A percentile compares a stretch with the other conserved stretches of the same genome.
phyloP scores from a whole-genome alignment of 495 filamentous ascomycete species.

The Trichoderma reesei region DNA sequence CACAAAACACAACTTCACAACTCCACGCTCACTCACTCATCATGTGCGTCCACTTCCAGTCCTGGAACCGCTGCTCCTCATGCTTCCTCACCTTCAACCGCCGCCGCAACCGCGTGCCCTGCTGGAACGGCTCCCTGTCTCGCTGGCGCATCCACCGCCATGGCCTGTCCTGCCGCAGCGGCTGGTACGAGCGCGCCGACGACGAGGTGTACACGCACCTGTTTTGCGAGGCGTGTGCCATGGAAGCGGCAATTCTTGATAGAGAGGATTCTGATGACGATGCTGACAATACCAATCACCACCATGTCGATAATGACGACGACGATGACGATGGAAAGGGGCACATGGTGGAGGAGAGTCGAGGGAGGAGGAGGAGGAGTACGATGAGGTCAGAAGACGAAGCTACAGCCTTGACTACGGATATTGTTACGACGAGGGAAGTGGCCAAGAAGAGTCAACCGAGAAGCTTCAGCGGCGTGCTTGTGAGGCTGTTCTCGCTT shows the following conservation, averaged over 20 bases:
- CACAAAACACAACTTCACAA: background rate
- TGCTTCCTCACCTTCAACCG: slow-evolving; percentile 6
- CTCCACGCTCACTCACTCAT: background rate
- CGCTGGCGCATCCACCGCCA: slow-evolving; percentile 6
- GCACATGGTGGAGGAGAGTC: background rate
- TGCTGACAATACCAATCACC: too few relatives aligned
- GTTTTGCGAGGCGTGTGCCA: background rate
- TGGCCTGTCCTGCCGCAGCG: background rate
- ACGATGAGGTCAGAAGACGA: background rate
- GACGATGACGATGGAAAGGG: background rate
- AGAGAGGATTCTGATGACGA: too few relatives aligned
- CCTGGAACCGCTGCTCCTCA: slow-evolving; percentile 8
- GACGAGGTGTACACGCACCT: background rate
- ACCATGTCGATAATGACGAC: background rate
- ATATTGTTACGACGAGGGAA: too few relatives aligned
- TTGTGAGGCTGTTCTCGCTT: background rate
- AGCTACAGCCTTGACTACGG: background rate
- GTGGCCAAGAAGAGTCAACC: too few relatives aligned
- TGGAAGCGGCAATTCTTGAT: background rate
- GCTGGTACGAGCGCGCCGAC: background rate
- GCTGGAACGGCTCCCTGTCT: slow-evolving; percentile 5
- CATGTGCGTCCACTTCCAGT: slow-evolving; percentile 4
- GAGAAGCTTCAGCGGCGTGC: too few relatives aligned
- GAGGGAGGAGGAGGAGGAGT: too few relatives aligned
- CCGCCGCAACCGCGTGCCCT: slow-evolving; percentile 2